phyloP scores from a whole-genome alignment of 177 flowering plant species.

The Vitis hybrid region DNA sequence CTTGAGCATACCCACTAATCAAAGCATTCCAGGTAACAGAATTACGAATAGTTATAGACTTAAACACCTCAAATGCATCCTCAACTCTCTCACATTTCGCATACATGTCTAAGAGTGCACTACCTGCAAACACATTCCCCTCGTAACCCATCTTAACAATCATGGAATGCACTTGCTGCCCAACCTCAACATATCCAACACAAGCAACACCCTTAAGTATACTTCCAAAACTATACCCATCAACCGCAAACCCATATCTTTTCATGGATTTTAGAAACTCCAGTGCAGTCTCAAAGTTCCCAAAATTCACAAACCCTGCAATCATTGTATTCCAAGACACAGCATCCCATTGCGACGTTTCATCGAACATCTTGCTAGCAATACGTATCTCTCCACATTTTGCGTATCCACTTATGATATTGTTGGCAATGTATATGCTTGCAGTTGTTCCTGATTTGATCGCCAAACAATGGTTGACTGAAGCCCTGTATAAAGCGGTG shows the following conservation, averaged over 20 bases:
- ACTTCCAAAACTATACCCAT: slow-evolving; percentile 70
- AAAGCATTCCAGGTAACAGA: slow-evolving; percentile 79
- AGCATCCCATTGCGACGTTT: slow-evolving; percentile 64
- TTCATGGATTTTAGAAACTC: slow-evolving; percentile 50
- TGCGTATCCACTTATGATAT: slow-evolving; percentile 37
- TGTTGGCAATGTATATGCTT: slow-evolving; percentile 59
- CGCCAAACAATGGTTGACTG: slow-evolving; percentile 36
- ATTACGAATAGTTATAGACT: slow-evolving; percentile 44
- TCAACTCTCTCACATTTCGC: slow-evolving; percentile 59
- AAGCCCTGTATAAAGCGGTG: slow-evolving; percentile 20
- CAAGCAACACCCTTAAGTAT: slow-evolving; percentile 60
- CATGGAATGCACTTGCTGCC: slow-evolving; percentile 59
- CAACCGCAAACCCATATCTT: slow-evolving; percentile 39
- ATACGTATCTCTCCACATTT: slow-evolving; percentile 35
- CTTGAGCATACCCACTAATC: slow-evolving; percentile 56
- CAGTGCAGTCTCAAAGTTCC: slow-evolving; percentile 41
- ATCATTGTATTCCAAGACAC: slow-evolving; percentile 84
- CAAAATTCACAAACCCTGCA: slow-evolving; percentile 51
- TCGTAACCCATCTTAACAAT: slow-evolving; percentile 51
- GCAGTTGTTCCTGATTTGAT: slow-evolving; percentile 42
- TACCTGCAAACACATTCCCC: slow-evolving; percentile 53
- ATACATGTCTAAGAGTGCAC: slow-evolving; percentile 83
- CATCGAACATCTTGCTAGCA: slow-evolving; percentile 64
- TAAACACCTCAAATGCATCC: slow-evolving; percentile 63
- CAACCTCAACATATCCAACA: slow-evolving; percentile 28